Evolutionary conservation across 768 basidiomycete species (phyloP), one percentile per base, ranked within the genome.

Genomic region (Boletellus sp.): DNA sequence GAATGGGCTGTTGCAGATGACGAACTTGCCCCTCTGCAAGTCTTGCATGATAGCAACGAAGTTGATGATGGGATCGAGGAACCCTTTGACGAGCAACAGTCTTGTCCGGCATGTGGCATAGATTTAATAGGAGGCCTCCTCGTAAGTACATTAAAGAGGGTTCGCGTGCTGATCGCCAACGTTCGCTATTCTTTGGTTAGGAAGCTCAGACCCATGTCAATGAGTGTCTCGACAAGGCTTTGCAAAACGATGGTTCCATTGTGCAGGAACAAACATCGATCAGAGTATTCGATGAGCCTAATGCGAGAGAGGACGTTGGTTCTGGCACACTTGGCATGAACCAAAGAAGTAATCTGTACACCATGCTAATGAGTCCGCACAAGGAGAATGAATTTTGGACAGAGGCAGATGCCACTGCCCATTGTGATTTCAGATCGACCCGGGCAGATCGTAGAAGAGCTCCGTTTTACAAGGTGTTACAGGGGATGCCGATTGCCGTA

Each of bases 401-500:
- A 60, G 88, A 91, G 65, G 93, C 85, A 0, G 70, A 80, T 16
- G 64, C 69, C 15, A 72, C 68, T 1, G 82, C 84, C 53, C 74
- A 77, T 52, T 72, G 69, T 22, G 72, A 68, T 40, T 75, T 74
- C 52, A 74, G 73, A 15, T 66, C 74, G 2, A 73, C 67, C 7
- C 79, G 79, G 48, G 74, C 75, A 24, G 71, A 73, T 26, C 77
- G 89, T 24, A 73, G 89, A 51, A 84, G 80, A 50, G 91, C 94
- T 0, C 96, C 96, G 0, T 98, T 98, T 65, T 98, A 95, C 72
- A 99, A 97, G 71, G 80, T 93, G 20, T 65, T 98, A 57, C 88
- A 91, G 59, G 95, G 96, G 1, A 96, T 98, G 94, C 93, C 94
- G 9, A 88, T 99, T 22, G 93, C 95, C 15, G 96, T 99, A 1